Evolutionary conservation across 2,329 filamentous ascomycete genomes (phyloP), one percentile per base, ranked within the genome.

Genomic region (Fusarium drepaniforme): DNA sequence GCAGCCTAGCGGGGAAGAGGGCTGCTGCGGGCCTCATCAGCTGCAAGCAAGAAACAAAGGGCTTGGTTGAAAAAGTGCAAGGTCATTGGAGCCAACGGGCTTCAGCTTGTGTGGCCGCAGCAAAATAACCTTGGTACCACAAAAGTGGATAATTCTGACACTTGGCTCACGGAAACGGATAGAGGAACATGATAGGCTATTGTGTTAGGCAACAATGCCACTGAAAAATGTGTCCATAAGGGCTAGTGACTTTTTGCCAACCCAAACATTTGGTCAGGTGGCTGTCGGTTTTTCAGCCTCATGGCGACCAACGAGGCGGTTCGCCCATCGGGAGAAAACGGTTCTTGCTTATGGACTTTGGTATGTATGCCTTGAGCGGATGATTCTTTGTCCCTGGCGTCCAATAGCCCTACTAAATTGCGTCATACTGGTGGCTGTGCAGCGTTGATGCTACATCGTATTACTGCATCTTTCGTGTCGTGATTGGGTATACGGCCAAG

Each of bases 71-170:
- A 18, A 30, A 53, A 30, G 25, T 18, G 49, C 25, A 33, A 33
- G 49, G 49, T 13, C 49, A 33, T 53, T 53, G 49, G 49, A 33
- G 25, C 49, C 46, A 51, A 18, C 9, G 49, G 30, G 49, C 44
- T 49, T 16, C 8, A 49, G 44, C 44, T 49, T 49, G 44, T 49
- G 23, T 49, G 44, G 44, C 44, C 23, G 44, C 15, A n/a, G 16
- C 25, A 53, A 18, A 13, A 35, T 53, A 30, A 30, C 18, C 25
- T 53, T 53, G 49, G 49, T 53, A 53, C 49, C 49, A 53, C 49
- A 53, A 53, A 53, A 53, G 49, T 53, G 49, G 49, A 53, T 53
- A 53, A 53, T 53, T 53, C 49, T 53, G 49, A 53, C 49, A 53
- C 25, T 53, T 53, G 16, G 49, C 49, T 53, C 25, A 49, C 11